Conservation (phyloP, 1,284 basidiomycete species). For the Apiotrichum laibachii region DNA sequence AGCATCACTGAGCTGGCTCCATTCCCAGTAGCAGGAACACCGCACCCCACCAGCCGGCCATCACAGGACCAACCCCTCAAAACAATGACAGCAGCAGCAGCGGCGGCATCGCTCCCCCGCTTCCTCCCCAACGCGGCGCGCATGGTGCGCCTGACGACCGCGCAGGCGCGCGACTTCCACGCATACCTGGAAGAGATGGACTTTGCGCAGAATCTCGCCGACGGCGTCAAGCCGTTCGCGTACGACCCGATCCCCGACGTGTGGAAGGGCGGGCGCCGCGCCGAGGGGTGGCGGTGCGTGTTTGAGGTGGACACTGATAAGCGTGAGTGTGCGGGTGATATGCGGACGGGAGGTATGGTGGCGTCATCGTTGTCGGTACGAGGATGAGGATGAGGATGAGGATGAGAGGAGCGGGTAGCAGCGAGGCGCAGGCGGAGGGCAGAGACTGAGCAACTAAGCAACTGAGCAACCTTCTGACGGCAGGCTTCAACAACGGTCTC, state of each 20-base stretch:
- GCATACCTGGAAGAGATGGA: slow-evolving; percentile 3
- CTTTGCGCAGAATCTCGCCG: neutral
- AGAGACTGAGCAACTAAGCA: neutral
- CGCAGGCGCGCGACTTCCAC: neutral
- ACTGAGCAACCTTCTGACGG: neutral
- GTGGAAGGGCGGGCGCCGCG: neutral
- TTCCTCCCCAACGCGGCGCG: neutral
- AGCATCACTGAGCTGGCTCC: neutral
- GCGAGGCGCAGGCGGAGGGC: neutral
- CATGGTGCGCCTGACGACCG: neutral
- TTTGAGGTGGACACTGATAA: slow-evolving; percentile 3
- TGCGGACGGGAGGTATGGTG: neutral
- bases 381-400: no score
- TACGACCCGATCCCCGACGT: neutral
- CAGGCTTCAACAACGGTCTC: slow-evolving; percentile 6
- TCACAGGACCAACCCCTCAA: neutral
- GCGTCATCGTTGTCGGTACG: neutral
- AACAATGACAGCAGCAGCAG: neutral
- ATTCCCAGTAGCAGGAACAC: neutral
- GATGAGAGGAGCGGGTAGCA: neutral
- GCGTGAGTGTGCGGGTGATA: neutral
- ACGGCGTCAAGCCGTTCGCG: neutral
- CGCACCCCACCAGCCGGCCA: neutral
- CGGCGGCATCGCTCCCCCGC: neutral
- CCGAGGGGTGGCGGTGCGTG: neutral